Evolutionary conservation across 140 eudicot species (phyloP).

Genomic region (Eryngium alpinum): DNA sequence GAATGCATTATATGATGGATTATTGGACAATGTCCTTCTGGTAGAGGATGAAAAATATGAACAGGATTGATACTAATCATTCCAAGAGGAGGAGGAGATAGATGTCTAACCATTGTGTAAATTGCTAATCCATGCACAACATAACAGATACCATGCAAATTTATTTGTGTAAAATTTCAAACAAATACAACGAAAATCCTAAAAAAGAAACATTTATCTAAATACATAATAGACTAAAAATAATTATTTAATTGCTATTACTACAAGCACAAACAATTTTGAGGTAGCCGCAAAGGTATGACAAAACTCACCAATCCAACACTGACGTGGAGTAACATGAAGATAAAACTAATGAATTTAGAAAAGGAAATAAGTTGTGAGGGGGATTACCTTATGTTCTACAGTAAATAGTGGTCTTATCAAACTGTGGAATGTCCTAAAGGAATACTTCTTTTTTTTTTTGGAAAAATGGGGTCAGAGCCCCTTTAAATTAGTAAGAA

Average conservation of each 20-base stretch:
- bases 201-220: constrained; percentile 7
- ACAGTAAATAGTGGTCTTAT: constrained; percentile 44
- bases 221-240: constrained; percentile 19
- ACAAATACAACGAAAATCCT: neutral
- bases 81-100: constrained; percentile 65
- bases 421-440: constrained; percentile 52
- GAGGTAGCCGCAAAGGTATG: constrained; percentile 71
- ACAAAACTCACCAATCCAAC: constrained; percentile 73
- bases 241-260: constrained; percentile 33
- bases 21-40: constrained; percentile 60
- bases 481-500: too few relatives aligned
- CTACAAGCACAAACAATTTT: constrained; percentile 61
- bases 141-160: constrained; percentile 62
- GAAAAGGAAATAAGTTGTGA: constrained; percentile 34
- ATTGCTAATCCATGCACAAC: constrained; percentile 66
- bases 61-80: constrained; percentile 56
- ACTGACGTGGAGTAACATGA: constrained; percentile 61
- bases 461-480: too few relatives aligned
- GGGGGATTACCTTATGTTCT: constrained; percentile 76
- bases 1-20: constrained; percentile 53
- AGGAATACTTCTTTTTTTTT: too few relatives aligned
- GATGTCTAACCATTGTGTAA: constrained; percentile 63
- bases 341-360: constrained; percentile 42
- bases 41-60: constrained; percentile 61
- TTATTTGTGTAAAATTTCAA: constrained; percentile 46